phyloP scores from a whole-genome alignment of 2,329 filamentous ascomycete species.

The Grosmannia clavigera region DNA sequence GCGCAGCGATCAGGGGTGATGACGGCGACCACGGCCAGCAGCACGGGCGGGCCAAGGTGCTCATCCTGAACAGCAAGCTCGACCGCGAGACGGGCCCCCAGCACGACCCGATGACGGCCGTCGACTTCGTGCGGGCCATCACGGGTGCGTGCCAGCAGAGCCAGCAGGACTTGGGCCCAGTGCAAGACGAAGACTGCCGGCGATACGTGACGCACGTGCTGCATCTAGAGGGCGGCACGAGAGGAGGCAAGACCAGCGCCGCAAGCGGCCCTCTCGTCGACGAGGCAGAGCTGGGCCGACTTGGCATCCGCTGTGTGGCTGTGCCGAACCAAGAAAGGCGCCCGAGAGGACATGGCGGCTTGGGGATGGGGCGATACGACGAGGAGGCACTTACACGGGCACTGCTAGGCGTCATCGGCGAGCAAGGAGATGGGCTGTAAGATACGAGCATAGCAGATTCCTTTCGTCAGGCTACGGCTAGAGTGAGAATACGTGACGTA shows the following conservation, averaged over 20 bases:
- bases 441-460: not conserved
- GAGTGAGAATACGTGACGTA: not conserved
- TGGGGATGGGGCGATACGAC: conserved; percentile 45
- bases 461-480: not conserved
- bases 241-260: not conserved
- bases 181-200: conserved; percentile 34
- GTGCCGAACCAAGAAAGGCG: conserved; percentile 54
- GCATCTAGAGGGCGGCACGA: conserved; percentile 50
- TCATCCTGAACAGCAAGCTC: conserved; percentile 71
- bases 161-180: conserved; percentile 30
- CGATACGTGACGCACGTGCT: conserved; percentile 75
- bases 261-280: conserved; percentile 48
- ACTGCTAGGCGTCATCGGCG: conserved; percentile 56
- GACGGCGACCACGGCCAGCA: conserved; percentile 30
- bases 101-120: conserved; percentile 51
- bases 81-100: conserved; percentile 80
- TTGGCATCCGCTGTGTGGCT: conserved; percentile 67
- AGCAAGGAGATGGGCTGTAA: not conserved
- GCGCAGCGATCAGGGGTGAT: conserved; percentile 59
- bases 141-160: conserved; percentile 62
- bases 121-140: conserved; percentile 75
- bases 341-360: conserved; percentile 15
- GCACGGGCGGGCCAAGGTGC: conserved; percentile 44
- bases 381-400: conserved; percentile 60
- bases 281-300: conserved; percentile 41